phyloP scores from a whole-genome alignment of 306 rosid species.

The Vigna hirtella region DNA sequence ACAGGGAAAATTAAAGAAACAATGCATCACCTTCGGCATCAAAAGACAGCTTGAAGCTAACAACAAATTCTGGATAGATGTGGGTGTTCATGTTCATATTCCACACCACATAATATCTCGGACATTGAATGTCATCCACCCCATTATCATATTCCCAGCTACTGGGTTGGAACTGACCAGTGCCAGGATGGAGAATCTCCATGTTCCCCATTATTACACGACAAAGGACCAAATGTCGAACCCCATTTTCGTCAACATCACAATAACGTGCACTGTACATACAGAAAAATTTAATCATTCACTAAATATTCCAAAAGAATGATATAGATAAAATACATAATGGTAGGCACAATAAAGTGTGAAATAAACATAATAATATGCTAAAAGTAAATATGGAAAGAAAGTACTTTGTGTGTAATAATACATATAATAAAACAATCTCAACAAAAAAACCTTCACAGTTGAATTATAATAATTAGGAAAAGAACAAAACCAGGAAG shows the following conservation, averaged over 20 bases:
- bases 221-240: constrained; percentile 71
- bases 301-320: constrained; percentile 23
- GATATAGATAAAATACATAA: constrained; percentile 35
- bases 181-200: constrained; percentile 70
- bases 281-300: constrained; percentile 53
- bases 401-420: constrained; percentile 2
- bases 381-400: constrained; percentile 6
- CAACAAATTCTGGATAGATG: constrained; percentile 80
- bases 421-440: not conserved
- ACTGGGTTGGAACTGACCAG: constrained; percentile 74
- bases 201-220: constrained; percentile 84
- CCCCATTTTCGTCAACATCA: constrained; percentile 87
- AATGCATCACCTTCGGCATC: constrained; percentile 65
- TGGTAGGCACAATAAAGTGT: not conserved
- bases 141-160: constrained; percentile 80
- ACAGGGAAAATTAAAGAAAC: constrained; percentile 40
- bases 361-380: not conserved
- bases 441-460: not conserved
- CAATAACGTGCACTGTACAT: constrained; percentile 69
- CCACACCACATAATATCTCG: constrained; percentile 69
- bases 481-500: not conserved
- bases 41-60: constrained; percentile 75
- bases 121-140: constrained; percentile 75
- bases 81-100: constrained; percentile 81
- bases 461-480: not conserved